Evolutionary conservation across 305 asterid genomes (phyloP).

Genomic region (Coffea humblotiana): DNA sequence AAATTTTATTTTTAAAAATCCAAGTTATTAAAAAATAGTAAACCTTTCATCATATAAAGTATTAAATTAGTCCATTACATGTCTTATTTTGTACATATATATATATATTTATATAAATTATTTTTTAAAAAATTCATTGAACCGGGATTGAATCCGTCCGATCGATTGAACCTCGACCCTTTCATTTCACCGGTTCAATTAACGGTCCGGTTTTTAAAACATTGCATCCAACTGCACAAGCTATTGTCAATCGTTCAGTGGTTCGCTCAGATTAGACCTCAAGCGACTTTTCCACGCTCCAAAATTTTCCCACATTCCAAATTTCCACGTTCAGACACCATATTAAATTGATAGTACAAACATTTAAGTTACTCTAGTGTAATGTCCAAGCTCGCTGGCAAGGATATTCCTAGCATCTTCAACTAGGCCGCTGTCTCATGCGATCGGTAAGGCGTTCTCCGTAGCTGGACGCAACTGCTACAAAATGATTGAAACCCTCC

Average conservation of each 20-base stretch:
- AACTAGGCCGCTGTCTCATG: neutral
- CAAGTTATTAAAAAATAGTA: too few relatives aligned
- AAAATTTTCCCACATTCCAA: neutral
- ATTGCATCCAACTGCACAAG: neutral
- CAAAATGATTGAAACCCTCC: neutral
- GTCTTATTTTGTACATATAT: too few relatives aligned
- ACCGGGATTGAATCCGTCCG: too few relatives aligned
- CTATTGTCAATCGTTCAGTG: neutral
- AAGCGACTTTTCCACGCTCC: neutral
- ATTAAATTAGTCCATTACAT: too few relatives aligned
- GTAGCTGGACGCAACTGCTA: neutral
- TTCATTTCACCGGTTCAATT: too few relatives aligned
- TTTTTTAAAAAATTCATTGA: too few relatives aligned
- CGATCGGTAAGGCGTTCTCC: neutral
- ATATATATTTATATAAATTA: too few relatives aligned
- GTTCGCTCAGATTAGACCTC: neutral
- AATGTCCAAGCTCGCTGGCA: neutral
- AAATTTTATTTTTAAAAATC: too few relatives aligned
- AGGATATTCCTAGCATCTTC: neutral
- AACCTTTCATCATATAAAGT: too few relatives aligned
- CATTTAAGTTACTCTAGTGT: neutral
- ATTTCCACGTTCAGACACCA: neutral
- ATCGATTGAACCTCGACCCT: too few relatives aligned
- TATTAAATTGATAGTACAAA: neutral
- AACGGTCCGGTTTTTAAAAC: too few relatives aligned